Conservation (phyloP, 192 early-diverging fungal genomes). For the Coemansia asiatica region DNA sequence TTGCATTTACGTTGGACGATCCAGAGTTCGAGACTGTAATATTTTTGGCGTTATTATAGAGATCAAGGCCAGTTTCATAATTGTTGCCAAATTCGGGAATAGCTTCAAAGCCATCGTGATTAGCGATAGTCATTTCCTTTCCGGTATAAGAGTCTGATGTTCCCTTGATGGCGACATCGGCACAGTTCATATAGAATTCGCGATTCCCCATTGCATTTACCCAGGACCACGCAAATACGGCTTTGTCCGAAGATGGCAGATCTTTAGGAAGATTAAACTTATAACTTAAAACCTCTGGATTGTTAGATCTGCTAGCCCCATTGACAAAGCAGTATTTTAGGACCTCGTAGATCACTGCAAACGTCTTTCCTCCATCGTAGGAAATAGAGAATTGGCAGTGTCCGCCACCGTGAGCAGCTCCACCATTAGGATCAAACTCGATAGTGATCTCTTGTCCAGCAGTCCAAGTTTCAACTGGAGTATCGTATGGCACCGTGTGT, state of each 20-base stretch:
- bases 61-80: constrained; percentile 17
- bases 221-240: constrained; percentile 63
- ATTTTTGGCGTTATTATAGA: not conserved
- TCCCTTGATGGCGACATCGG: constrained; percentile 56
- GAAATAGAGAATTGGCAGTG: constrained; percentile 66
- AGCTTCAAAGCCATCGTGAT: constrained; percentile 13
- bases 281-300: constrained; percentile 16
- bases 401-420: constrained; percentile 55
- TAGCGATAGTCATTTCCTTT: constrained; percentile 35
- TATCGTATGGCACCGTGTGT: constrained; percentile 3
- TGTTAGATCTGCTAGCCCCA: not conserved
- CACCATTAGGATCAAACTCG: constrained; percentile 21
- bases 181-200: constrained; percentile 64
- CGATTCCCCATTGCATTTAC: too few relatives aligned
- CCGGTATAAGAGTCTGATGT: constrained; percentile 32
- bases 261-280: constrained; percentile 53
- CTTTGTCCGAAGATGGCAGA: too few relatives aligned
- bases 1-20: too few relatives aligned
- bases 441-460: constrained; percentile 52
- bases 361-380: too few relatives aligned
- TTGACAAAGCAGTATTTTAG: constrained; percentile 42
- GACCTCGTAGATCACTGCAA: constrained; percentile 58
- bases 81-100: constrained; percentile 32
- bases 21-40: constrained; percentile 20
- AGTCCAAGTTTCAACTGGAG: constrained; percentile 28